phyloP scores from a whole-genome alignment of 768 basidiomycete species.

The Mycena pura region DNA sequence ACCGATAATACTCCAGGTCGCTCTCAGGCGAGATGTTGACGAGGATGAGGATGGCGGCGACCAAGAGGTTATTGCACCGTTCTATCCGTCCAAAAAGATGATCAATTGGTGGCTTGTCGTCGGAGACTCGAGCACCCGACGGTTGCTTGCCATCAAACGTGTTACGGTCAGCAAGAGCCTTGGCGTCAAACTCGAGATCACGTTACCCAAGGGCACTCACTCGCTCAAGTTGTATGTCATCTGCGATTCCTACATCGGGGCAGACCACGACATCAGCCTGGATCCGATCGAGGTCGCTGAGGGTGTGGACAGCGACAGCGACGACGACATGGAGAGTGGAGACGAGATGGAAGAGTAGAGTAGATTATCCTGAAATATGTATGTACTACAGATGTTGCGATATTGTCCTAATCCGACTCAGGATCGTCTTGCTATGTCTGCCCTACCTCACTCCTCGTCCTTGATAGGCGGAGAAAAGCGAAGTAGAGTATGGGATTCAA shows the following conservation, averaged over 20 bases:
- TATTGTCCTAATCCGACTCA: too few relatives aligned
- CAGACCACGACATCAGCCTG: constrained; percentile 89
- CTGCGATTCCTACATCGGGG: constrained; percentile 90
- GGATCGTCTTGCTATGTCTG: too few relatives aligned
- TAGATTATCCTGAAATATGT: constrained; percentile 31
- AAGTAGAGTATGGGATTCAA: neutral
- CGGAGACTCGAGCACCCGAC: constrained; percentile 80
- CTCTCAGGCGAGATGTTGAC: constrained; percentile 82
- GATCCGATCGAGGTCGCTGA: constrained; percentile 88
- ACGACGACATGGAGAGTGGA: constrained; percentile 75
- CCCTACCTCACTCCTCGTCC: neutral
- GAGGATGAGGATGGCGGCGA: constrained; percentile 77
- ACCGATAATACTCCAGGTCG: constrained; percentile 82
- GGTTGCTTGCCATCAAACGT: constrained; percentile 85
- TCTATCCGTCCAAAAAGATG: constrained; percentile 89
- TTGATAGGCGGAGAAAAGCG: neutral
- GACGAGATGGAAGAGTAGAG: constrained; percentile 69
- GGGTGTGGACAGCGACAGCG: constrained; percentile 87
- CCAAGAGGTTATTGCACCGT: constrained; percentile 90
- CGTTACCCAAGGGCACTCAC: constrained; percentile 84
- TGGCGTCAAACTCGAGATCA: constrained; percentile 89
- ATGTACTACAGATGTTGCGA: too few relatives aligned
- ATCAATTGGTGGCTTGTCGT: constrained; percentile 98
- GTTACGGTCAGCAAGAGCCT: constrained; percentile 90
- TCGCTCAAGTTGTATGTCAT: constrained; percentile 88